Percentiles rank a stretch among this genome's conserved stretches.
Evolutionary conservation across 2,329 filamentous ascomycete genomes (phyloP).

Genomic region (Didymella glomerata): DNA sequence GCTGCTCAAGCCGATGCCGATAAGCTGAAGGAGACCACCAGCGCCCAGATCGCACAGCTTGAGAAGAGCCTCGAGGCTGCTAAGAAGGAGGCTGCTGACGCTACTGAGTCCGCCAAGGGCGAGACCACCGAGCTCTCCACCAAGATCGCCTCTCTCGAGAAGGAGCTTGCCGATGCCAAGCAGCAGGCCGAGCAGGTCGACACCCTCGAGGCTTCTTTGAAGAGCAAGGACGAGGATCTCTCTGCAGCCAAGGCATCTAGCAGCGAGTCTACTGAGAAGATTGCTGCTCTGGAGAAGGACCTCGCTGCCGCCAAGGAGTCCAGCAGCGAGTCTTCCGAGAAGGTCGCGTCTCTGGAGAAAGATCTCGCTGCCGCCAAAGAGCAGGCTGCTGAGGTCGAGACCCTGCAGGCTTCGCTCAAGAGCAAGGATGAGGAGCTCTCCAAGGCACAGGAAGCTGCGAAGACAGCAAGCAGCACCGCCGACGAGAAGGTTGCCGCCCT

Average conservation of each 20-base stretch:
- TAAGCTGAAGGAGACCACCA: slow-evolving; percentile 27
- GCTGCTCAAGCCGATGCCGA: slow-evolving; percentile 31
- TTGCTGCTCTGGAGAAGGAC: slow-evolving; percentile 35
- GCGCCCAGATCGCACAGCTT: slow-evolving; percentile 34
- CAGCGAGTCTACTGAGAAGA: slow-evolving; percentile 34
- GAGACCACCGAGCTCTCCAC: slow-evolving; percentile 18
- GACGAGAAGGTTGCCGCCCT: slow-evolving; percentile 39
- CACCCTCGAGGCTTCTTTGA: slow-evolving; percentile 1
- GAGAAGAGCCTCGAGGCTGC: slow-evolving; percentile 31
- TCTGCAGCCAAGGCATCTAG: slow-evolving; percentile 32
- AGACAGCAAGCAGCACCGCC: slow-evolving; percentile 30
- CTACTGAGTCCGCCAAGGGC: slow-evolving; percentile 35
- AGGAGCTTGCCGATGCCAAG: slow-evolving; percentile 20
- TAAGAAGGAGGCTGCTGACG: slow-evolving; percentile 24
- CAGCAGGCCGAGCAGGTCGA: slow-evolving; percentile 13
- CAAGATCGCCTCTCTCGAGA: slow-evolving; percentile 25
- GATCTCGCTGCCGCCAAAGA: slow-evolving; percentile 21
- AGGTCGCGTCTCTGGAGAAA: slow-evolving; percentile 38
- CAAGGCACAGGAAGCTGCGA: slow-evolving; percentile 29
- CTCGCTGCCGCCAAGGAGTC: slow-evolving; percentile 25
- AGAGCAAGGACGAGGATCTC: slow-evolving; percentile 20
- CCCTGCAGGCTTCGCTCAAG: slow-evolving; percentile 17
- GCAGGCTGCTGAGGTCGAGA: slow-evolving; percentile 17
- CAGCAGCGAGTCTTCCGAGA: slow-evolving; percentile 30
- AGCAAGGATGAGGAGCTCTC: slow-evolving; percentile 24